A percentile compares a stretch with the other conserved stretches of the same genome.
Conservation (phyloP, 768 basidiomycete species). For the Trametes punicea region DNA sequence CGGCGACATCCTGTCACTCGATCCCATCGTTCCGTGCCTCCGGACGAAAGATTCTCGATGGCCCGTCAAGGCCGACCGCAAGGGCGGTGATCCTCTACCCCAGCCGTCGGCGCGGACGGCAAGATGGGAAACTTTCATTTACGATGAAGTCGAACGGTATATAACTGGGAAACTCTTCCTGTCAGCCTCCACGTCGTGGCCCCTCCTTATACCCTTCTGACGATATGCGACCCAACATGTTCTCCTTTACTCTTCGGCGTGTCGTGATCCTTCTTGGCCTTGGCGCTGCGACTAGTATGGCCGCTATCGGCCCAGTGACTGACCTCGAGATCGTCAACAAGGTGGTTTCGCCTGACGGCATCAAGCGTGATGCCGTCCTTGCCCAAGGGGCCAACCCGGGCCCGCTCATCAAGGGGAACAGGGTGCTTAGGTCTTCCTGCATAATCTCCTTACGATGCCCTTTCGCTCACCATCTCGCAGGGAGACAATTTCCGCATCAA, state of each 20-base stretch:
- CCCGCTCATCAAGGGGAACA: slow-evolving; percentile 15
- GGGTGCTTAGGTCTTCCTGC: slow-evolving; percentile 1
- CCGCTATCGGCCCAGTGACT: slow-evolving; percentile 10
- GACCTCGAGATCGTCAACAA: slow-evolving; percentile 14
- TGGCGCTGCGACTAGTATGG: not conserved
- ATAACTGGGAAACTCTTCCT: not conserved
- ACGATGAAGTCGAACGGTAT: not conserved
- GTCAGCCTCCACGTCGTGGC: not conserved
- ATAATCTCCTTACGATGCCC: not conserved
- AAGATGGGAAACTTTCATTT: not conserved
- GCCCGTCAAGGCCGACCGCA: not conserved
- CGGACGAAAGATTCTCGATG: not conserved
- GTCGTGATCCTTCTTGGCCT: not conserved
- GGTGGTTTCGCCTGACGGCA: slow-evolving; percentile 12
- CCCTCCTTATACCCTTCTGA: not conserved
- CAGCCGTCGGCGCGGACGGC: not conserved
- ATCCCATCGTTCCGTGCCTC: not conserved
- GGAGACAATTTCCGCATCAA: slow-evolving; percentile 35
- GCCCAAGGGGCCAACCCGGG: slow-evolving; percentile 16
- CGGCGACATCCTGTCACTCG: not conserved
- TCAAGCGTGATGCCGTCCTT: slow-evolving; percentile 12
- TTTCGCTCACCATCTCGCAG: slow-evolving; percentile 13
- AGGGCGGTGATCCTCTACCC: not conserved
- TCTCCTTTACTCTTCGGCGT: not conserved
- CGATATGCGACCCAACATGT: not conserved